Percentiles rank a stretch among this genome's conserved stretches.
phyloP scores from a whole-genome alignment of 2,329 filamentous ascomycete species.

The Colletotrichum spaethianum region DNA sequence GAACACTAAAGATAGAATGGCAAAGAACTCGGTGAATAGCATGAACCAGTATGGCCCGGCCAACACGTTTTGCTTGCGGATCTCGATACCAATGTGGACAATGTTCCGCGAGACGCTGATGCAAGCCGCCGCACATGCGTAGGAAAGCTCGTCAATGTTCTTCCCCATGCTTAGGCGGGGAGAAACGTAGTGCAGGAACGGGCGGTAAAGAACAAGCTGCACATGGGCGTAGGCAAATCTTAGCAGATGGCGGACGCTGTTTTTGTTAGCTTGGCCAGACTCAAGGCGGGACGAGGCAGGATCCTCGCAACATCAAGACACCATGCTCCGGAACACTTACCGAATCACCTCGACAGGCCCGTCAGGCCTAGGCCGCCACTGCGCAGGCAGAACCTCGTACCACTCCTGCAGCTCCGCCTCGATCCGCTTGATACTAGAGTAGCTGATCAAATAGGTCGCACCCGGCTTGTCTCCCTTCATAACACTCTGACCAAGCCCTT shows the following conservation, averaged over 20 bases:
- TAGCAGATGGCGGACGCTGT: constrained; percentile 79
- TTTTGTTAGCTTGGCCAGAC: constrained; percentile 4
- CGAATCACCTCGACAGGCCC: constrained; percentile 81
- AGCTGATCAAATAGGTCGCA: constrained; percentile 74
- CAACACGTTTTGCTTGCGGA: constrained; percentile 81
- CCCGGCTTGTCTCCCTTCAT: constrained; percentile 58
- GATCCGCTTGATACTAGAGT: constrained; percentile 74
- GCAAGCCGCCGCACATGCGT: constrained; percentile 77
- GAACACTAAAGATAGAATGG: constrained; percentile 83
- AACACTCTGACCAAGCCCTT: constrained; percentile 65
- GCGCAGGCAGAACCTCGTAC: constrained; percentile 78
- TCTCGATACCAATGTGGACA: constrained; percentile 84
- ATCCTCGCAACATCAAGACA: background rate
- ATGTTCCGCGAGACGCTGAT: constrained; percentile 79
- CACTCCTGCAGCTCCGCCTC: constrained; percentile 75
- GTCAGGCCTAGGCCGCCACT: constrained; percentile 84
- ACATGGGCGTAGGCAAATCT: constrained; percentile 87
- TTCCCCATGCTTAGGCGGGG: constrained; percentile 69
- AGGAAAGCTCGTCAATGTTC: constrained; percentile 81
- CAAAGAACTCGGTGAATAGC: constrained; percentile 87
- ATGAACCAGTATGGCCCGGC: constrained; percentile 90
- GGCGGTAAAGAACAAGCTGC: constrained; percentile 86
- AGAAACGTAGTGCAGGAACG: constrained; percentile 87
- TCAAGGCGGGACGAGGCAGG: background rate
- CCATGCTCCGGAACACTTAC: constrained; percentile 64